Evolutionary conservation across 1,139 yeast species (phyloP), one percentile per base, ranked within the genome.

Genomic region (Hansenula sp.): DNA sequence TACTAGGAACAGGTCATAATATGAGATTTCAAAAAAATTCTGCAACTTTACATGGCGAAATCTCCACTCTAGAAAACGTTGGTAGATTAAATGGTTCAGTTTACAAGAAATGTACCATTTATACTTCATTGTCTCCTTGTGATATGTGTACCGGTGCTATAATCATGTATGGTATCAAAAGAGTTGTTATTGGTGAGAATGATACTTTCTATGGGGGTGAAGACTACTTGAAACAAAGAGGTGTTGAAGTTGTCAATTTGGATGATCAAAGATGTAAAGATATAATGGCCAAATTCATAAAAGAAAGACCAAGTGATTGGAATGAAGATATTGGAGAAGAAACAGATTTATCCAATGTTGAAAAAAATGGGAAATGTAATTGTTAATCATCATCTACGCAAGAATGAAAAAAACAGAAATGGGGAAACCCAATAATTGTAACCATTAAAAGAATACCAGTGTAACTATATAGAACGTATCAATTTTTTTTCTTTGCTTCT

Each of bases 71-170:
- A 49, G 97, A 90, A 61, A 82, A 86, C 53, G 94, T 96, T 17
- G 98, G 98, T 13, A 77, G 97, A 58, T 72, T 91, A 45, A 76
- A 77, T 18, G 91, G 88, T 5, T 69, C 70, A 32, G 74, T 73
- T 24, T 85, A 85, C 72, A 86, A 74, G 68, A 76, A 71, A 59
- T 83, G 83, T 66, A 85, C 84, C 52, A 79, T 91, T 81, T 91
- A 90, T 67, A 89, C 97, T 36, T 87, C 97, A 0, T 71, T 91
- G 52, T 86, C 96, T 7, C 97, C 98, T 3, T 91, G 98, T 63
- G 74, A 82, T 53, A 91, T 91, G 97, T 91, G 98, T 61, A 79
- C 95, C 8, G 98, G 98, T 17, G 96, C 96, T 15, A 87, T 94
- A 53, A 61, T 91, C 44, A 72, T 91, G 73, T 91, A 90, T 66